Evolutionary conservation across 345 rosid species (phyloP).

Genomic region (Euclidium syriacum): DNA sequence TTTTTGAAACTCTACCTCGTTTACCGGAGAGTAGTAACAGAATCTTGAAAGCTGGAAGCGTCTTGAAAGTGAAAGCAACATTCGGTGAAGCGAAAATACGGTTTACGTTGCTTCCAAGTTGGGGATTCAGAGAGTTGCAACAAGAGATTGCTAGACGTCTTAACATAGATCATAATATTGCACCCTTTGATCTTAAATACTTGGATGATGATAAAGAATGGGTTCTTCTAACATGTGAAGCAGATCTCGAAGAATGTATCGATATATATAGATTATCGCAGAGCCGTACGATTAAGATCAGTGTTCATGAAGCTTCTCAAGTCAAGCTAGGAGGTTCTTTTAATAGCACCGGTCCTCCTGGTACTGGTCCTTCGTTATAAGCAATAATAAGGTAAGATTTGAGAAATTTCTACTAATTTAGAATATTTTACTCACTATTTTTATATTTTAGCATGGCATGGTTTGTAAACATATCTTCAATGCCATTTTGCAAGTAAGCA

Average conservation of each 20-base stretch:
- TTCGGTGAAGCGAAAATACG: slow-evolving; percentile 63
- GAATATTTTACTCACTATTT: slow-evolving; percentile 7
- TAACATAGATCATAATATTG: slow-evolving; percentile 35
- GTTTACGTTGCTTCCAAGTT: slow-evolving; percentile 48
- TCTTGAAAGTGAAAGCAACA: slow-evolving; percentile 55
- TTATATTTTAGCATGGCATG: slow-evolving; percentile 2
- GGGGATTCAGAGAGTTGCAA: slow-evolving; percentile 48
- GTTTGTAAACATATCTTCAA: slow-evolving; percentile 17
- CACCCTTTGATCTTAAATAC: slow-evolving; percentile 49
- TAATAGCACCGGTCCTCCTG: slow-evolving; percentile 29
- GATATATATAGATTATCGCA: slow-evolving; percentile 54
- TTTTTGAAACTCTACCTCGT: slow-evolving; percentile 32
- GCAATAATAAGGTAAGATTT: neutral
- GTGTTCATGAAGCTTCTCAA: slow-evolving; percentile 46
- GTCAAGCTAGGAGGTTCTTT: slow-evolving; percentile 31
- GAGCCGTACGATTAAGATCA: slow-evolving; percentile 51
- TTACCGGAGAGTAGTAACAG: slow-evolving; percentile 27
- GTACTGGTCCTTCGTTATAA: slow-evolving; percentile 28
- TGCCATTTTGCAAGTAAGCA: slow-evolving; percentile 28
- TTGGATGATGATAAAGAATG: slow-evolving; percentile 69
- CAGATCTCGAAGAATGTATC: slow-evolving; percentile 81
- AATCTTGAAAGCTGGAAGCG: slow-evolving; percentile 20
- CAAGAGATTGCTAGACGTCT: slow-evolving; percentile 57
- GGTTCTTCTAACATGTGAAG: slow-evolving; percentile 74
- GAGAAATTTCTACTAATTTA: slow-evolving; percentile 14